Percentiles rank a stretch among this genome's conserved stretches.
These are phyloP conservation scores for Tagetes patula DNA, from an alignment of 129 eudicot genomes.

Conservation along the genomic window DNA sequence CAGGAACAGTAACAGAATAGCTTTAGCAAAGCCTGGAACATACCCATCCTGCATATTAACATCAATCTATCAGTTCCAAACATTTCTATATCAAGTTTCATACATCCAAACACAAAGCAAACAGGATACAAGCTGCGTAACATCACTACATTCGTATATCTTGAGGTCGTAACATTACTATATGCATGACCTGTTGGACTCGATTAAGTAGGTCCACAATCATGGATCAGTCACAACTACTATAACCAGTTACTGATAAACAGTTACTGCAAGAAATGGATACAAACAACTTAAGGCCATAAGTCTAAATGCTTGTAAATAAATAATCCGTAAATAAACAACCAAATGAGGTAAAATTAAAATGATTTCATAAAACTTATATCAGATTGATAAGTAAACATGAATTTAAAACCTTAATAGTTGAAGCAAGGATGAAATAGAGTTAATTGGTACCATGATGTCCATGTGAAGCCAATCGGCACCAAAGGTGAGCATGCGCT, in stretches of 20 bases:
- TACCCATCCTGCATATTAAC: slow-evolving; percentile 96
- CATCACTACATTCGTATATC: too few relatives aligned
- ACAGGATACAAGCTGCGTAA: too few relatives aligned
- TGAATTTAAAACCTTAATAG: background rate
- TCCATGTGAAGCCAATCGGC: slow-evolving; percentile 99
- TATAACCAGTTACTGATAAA: background rate
- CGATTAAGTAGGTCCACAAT: too few relatives aligned
- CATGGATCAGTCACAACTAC: background rate
- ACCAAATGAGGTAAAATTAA: background rate
- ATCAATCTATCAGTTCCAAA: slow-evolving; percentile 6
- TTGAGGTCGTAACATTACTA: too few relatives aligned
- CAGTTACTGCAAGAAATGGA: background rate
- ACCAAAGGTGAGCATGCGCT: slow-evolving; percentile 70
- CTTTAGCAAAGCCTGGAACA: slow-evolving; percentile 41
- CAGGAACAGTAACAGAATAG: background rate
- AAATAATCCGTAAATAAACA: background rate
- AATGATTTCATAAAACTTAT: too few relatives aligned
- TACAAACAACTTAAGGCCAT: background rate
- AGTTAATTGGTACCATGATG: slow-evolving; percentile 59
- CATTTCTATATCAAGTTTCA: too few relatives aligned
- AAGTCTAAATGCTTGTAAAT: background rate
- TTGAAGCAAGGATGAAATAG: background rate
- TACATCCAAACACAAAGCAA: too few relatives aligned
- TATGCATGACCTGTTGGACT: too few relatives aligned
- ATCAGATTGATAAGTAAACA: background rate